Evolutionary conservation across 106 monocot genomes (phyloP), one percentile per base, ranked within the genome.

Genomic region (Dendrobium chrysotoxum): DNA sequence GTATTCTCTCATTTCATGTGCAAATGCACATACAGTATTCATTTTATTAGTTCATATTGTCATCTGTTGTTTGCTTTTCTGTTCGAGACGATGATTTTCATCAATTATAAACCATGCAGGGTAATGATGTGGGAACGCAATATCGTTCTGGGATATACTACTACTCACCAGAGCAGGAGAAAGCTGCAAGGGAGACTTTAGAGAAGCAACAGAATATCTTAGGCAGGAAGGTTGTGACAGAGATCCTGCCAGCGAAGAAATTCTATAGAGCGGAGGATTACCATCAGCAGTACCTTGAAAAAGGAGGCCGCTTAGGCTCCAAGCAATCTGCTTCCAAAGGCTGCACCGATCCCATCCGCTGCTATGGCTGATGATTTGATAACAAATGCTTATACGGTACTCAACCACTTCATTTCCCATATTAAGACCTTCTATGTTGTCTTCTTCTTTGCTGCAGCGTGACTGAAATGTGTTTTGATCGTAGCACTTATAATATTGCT

Each of bases 61-160:
- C 12, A 7, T 7, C 7, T 6, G 5, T 64, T n/a, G 25, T 15
- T 64, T 64, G 64, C 3, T 64, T 64, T 53, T 64, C 17, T 64
- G 15, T 64, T 3, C 64, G 20, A 64, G 35, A 35, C 4, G 70
- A 70, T 70, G 35, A 74, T 74, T 40, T 41, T 40, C 41, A n/a
- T 74, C 39, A n/a, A 21, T 7, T 74, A 20, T 74, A 20, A 20
- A 74, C 39, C 21, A 20, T 74, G 87, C 87, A 93, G 90, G 93
- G 88, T 50, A 84, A 80, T 57, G 90, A 93, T 79, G 90, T 88
- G 16, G 88, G 93, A 30, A 87, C 88, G 8, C 93, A 93, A 77
- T 93, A 93, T 54, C 86, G 93, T 8, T 93, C 93, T 38, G 88
- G 93, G 23, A 93, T 93, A 75, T 93, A 93, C 78, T 93, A 81